phyloP scores from a whole-genome alignment of 306 rosid genomes.

The Phaseolus lunatus region DNA sequence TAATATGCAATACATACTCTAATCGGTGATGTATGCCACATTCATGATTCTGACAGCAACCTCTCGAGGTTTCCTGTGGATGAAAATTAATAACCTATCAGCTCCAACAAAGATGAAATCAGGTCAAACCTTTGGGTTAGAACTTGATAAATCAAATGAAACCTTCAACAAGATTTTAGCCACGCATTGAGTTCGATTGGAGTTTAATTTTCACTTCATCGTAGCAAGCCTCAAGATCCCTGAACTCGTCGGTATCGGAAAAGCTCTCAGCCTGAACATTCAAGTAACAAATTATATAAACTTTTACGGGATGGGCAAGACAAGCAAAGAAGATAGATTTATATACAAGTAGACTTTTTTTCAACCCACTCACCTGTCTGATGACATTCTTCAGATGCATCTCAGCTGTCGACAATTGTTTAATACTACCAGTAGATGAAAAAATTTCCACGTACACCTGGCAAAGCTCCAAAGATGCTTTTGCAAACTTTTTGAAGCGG shows the following conservation, averaged over 20 bases:
- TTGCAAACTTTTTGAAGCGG: conserved; percentile 77
- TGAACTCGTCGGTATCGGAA: conserved; percentile 68
- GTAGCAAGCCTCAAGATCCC: conserved; percentile 67
- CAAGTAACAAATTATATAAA: conserved; percentile 31
- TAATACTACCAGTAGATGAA: conserved; percentile 64
- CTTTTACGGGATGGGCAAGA: not conserved
- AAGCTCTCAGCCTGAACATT: conserved; percentile 64
- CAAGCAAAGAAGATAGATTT: not conserved
- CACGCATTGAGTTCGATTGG: conserved; percentile 45
- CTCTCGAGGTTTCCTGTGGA: not conserved
- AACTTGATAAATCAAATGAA: conserved; percentile 17
- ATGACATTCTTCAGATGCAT: conserved; percentile 86
- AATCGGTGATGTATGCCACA: not conserved
- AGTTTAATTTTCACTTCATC: conserved; percentile 63
- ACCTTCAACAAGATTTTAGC: conserved; percentile 39
- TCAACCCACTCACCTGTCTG: conserved; percentile 70
- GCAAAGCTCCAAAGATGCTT: conserved; percentile 88
- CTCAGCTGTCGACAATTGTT: conserved; percentile 76
- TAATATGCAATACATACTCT: not conserved
- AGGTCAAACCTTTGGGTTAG: conserved; percentile 28
- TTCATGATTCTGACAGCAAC: conserved; percentile 27
- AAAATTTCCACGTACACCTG: conserved; percentile 79
- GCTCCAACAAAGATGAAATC: not conserved
- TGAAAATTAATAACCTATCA: conserved; percentile 31
- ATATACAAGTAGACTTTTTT: not conserved